Base-by-base conservation (phyloP, 176 grass and related monocot species). In the Rhynchospora breviuscula region DNA sequence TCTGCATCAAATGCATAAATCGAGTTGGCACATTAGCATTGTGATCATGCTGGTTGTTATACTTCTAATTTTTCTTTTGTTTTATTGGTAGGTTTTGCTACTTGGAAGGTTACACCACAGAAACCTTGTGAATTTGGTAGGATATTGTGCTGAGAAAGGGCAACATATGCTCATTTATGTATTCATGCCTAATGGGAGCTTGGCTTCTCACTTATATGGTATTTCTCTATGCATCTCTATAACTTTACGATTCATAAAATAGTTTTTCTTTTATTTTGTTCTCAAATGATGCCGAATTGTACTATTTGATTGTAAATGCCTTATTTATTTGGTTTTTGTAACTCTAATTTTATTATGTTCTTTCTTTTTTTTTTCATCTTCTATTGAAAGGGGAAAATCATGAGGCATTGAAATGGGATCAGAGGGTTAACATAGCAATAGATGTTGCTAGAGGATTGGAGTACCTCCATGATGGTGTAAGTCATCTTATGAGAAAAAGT, bases 71-170 rank as follows among this genome's bases (percentile, higher is more conserved):
- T 66, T 78, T 12, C 79, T 82, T 47, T 31, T 68, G 21, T 81
- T 33, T 82, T 76, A 80, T 90, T 87, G 89, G 78, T 61, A 95
- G 96, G 96, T 99, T 59, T 70, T 91, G 66, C 93, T 99, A 85
- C 92, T 99, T 76, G 93, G 96, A 57, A 89, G 96, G 54, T 88
- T 99, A 72, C 96, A 99, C 84, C 96, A 99, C 60, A 90, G 96
- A 84, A 95, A 99, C 81, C 91, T 99, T 86, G 93, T 99, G 9
- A 99, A 99, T 90, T 90, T 99, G 91, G 89, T 99, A 74, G 96
- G 96, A 17, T 99, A 99, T 86, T 99, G 93, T 87, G 88, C 89
- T 70, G 96, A 99, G 40, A 99, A 99, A 82, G 91, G 89, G 65
- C 91, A 95, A 60, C 91, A 93, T 78, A 95, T 99, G 67, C 77